Conservation (phyloP, 2,329 filamentous ascomycete species). For the Penicillium sclerotiorum region DNA sequence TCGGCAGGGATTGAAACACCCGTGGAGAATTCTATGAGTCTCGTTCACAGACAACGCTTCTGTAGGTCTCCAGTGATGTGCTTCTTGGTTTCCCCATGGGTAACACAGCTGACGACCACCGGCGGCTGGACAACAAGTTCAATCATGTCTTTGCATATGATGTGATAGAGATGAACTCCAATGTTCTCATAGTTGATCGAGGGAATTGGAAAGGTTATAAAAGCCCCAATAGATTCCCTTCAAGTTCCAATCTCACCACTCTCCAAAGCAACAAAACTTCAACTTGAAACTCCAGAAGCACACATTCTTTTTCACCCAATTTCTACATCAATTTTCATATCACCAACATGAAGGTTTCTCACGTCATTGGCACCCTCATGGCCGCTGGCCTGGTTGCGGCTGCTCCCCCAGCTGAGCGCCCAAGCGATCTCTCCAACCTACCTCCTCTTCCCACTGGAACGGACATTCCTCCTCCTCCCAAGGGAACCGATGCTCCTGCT, state of each 20-base stretch:
- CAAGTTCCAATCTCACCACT: not conserved
- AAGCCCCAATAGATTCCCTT: not conserved
- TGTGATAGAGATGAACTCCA: not conserved
- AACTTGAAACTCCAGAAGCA: not conserved
- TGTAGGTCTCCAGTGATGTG: constrained; percentile 3
- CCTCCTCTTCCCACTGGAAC: constrained; percentile 3
- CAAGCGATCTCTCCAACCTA: constrained; percentile 1
- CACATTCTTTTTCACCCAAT: not conserved
- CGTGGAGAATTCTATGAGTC: not conserved
- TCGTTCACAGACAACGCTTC: not conserved
- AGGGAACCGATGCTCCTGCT: not conserved
- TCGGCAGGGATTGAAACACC: not conserved
- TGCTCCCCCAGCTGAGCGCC: constrained; percentile 8
- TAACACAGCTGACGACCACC: not conserved
- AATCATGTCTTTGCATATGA: not conserved
- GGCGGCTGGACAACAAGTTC: not conserved
- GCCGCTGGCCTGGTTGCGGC: constrained; percentile 10
- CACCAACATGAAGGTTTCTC: constrained; percentile 9
- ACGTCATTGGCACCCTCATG: constrained; percentile 9
- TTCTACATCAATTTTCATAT: not conserved
- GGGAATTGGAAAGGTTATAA: not conserved
- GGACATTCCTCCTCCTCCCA: not conserved
- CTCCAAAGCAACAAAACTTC: not conserved
- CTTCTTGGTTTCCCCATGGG: not conserved
- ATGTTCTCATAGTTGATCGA: not conserved